phyloP scores from a whole-genome alignment of 495 filamentous ascomycete species.

The Penicillium steckii region DNA sequence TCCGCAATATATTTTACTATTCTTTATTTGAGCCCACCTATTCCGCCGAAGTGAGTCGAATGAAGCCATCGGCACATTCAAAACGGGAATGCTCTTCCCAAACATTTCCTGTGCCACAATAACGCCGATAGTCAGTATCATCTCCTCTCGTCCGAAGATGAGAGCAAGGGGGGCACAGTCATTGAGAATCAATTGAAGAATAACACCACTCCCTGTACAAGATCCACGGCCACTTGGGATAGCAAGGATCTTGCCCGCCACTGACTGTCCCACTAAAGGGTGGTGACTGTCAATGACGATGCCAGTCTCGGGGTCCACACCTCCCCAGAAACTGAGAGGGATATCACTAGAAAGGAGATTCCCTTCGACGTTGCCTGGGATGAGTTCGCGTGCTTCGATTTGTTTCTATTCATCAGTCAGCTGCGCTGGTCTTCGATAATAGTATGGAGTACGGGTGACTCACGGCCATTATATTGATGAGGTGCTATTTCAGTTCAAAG shows the following conservation, averaged over 20 bases:
- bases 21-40: constrained; percentile 1
- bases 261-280: constrained; percentile 18
- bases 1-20: neutral
- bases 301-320: constrained; percentile 24
- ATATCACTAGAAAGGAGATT: constrained; percentile 13
- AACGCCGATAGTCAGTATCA: constrained; percentile 30
- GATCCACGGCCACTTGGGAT: constrained; percentile 32
- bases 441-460: neutral
- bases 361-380: constrained; percentile 7
- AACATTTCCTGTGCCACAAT: constrained; percentile 30
- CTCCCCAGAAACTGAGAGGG: constrained; percentile 36
- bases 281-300: constrained; percentile 32
- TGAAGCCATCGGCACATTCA: constrained; percentile 8
- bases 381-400: neutral
- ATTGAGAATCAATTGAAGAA: constrained; percentile 31
- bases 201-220: constrained; percentile 29
- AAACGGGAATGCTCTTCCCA: constrained; percentile 22
- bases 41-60: constrained; percentile 9
- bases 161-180: constrained; percentile 17
- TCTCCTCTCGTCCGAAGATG: constrained; percentile 27
- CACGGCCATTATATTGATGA: neutral
- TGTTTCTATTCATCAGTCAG: neutral
- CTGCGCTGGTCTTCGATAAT: neutral
- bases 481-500: too few relatives aligned
- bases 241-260: constrained; percentile 22